Conservation (phyloP, 768 basidiomycete species). For the Suillus subalutaceus region DNA sequence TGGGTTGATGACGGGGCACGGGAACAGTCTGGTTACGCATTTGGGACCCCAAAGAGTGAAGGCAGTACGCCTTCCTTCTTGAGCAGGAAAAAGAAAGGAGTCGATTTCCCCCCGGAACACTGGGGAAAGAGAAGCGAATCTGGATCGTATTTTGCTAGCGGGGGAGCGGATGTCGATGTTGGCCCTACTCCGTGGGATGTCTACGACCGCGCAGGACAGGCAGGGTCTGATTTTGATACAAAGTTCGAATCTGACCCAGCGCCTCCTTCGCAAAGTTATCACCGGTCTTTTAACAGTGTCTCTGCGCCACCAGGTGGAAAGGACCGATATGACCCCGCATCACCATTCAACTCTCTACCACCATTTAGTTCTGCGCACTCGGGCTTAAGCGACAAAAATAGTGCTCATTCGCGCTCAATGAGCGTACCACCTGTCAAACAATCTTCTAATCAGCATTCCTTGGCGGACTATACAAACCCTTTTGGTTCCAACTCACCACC, state of each 20-base stretch:
- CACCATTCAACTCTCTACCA: slow-evolving; percentile 38
- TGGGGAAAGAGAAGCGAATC: slow-evolving; percentile 57
- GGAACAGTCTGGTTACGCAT: slow-evolving; percentile 54
- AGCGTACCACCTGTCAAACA: slow-evolving; percentile 31
- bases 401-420: slow-evolving; percentile 37
- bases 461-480: slow-evolving; percentile 26
- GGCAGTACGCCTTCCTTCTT: slow-evolving; percentile 34
- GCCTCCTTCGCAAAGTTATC: slow-evolving; percentile 32
- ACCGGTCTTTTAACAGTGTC: slow-evolving; percentile 22
- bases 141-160: slow-evolving; percentile 55
- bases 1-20: slow-evolving; percentile 65
- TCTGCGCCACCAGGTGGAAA: slow-evolving; percentile 19
- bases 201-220: slow-evolving; percentile 15
- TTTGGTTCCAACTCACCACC: slow-evolving; percentile 29
- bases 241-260: slow-evolving; percentile 48
- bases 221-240: slow-evolving; percentile 40
- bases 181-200: slow-evolving; percentile 33
- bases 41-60: slow-evolving; percentile 45
- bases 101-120: slow-evolving; percentile 61
- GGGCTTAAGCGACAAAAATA: slow-evolving; percentile 33
- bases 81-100: slow-evolving; percentile 48
- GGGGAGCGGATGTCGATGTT: slow-evolving; percentile 21
- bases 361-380: slow-evolving; percentile 37
- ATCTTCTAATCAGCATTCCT: slow-evolving; percentile 9
- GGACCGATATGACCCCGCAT: slow-evolving; percentile 36